Evolutionary conservation across 2,329 filamentous ascomycete genomes (phyloP).

Genomic region (Pseudogymnoascus sp.): DNA sequence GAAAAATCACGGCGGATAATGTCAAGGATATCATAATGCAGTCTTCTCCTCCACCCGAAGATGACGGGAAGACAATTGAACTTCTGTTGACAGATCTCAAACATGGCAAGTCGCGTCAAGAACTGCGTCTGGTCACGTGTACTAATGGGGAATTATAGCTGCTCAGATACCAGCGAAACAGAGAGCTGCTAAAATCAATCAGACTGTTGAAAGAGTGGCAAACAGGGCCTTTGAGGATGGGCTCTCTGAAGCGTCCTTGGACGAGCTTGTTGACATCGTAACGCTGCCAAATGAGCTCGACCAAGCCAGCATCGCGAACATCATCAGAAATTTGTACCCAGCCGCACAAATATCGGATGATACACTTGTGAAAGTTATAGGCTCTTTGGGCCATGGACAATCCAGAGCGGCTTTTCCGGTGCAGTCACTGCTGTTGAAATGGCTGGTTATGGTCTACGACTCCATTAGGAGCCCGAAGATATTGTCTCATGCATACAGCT

Average conservation of each 20-base stretch:
- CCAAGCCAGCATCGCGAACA: constrained; percentile 60
- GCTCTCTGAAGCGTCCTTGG: constrained; percentile 51
- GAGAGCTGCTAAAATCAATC: constrained; percentile 53
- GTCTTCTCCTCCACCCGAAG: not conserved
- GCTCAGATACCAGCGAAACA: constrained; percentile 58
- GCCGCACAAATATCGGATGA: constrained; percentile 52
- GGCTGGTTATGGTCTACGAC: constrained; percentile 71
- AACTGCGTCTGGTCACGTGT: constrained; percentile 5
- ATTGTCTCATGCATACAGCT: constrained; percentile 62
- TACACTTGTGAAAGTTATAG: constrained; percentile 57
- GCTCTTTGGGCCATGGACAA: constrained; percentile 68
- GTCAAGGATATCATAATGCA: not conserved
- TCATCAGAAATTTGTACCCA: constrained; percentile 72
- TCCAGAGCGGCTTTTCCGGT: constrained; percentile 64
- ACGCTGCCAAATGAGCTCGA: constrained; percentile 62
- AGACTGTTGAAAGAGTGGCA: constrained; percentile 54
- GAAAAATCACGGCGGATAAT: not conserved
- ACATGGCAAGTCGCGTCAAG: constrained; percentile 22
- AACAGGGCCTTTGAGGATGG: constrained; percentile 60
- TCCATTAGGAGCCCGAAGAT: constrained; percentile 54
- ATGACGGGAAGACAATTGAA: not conserved
- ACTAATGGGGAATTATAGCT: constrained; percentile 32
- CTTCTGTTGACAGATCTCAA: constrained; percentile 21
- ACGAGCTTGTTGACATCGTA: constrained; percentile 57
- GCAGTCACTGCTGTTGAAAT: constrained; percentile 65